A percentile compares a stretch with the other conserved stretches of the same genome.
phyloP scores from a whole-genome alignment of 805 yeast genomes.

The Lipomyces japonicus region DNA sequence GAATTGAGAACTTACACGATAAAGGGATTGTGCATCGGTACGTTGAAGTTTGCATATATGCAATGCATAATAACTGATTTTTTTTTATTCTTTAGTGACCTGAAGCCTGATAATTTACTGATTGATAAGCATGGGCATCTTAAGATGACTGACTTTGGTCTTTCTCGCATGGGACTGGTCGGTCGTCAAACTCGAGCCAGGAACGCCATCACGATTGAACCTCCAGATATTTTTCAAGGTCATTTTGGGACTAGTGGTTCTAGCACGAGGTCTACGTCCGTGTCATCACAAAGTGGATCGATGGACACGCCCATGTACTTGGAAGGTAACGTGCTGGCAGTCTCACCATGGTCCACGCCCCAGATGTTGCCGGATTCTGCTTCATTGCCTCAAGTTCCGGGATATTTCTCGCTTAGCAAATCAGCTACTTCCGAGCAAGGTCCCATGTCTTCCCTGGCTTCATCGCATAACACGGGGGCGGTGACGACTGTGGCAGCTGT shows the following conservation, averaged over 20 bases:
- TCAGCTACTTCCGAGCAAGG: constrained; percentile 3
- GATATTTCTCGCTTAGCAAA: constrained; percentile 24
- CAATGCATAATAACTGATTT: too few species aligned
- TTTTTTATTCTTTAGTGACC: constrained; percentile 44
- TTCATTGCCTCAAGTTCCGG: constrained; percentile 18
- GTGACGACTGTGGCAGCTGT: neutral
- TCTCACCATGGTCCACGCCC: constrained; percentile 26
- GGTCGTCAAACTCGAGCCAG: constrained; percentile 55
- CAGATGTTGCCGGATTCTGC: constrained; percentile 5
- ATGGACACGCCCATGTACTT: constrained; percentile 21
- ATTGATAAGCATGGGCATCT: constrained; percentile 85
- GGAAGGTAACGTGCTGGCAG: constrained; percentile 9
- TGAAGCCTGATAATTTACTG: constrained; percentile 89
- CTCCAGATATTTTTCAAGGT: constrained; percentile 23
- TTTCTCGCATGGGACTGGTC: constrained; percentile 82
- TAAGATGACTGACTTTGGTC: constrained; percentile 91
- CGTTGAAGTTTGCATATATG: neutral
- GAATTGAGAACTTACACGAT: constrained; percentile 82
- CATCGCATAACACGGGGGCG: neutral
- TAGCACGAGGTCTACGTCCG: constrained; percentile 11
- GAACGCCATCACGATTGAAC: constrained; percentile 8
- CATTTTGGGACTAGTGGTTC: neutral
- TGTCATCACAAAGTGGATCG: constrained; percentile 14
- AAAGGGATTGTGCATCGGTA: constrained; percentile 83
- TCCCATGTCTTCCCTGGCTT: neutral